phyloP scores from a whole-genome alignment of 2,329 filamentous ascomycete species.

The Xylaria sp. region DNA sequence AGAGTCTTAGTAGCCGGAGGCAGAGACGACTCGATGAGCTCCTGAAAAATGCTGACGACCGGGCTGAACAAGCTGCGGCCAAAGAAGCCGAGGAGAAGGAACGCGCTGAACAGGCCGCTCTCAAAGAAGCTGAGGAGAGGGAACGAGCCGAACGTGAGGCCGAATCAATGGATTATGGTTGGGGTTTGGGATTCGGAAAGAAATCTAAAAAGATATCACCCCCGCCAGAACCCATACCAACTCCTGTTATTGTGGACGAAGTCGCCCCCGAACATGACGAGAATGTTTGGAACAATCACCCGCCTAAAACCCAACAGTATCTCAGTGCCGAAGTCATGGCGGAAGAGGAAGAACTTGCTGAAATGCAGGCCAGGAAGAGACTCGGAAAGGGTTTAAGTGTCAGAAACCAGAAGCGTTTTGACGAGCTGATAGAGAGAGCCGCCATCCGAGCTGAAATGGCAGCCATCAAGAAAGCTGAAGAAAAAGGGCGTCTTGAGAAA shows the following conservation, averaged over 20 bases:
- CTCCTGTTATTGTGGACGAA: constrained; percentile 39
- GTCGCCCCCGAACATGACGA: constrained; percentile 32
- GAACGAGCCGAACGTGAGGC: constrained; percentile 21
- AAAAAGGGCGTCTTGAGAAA: neutral
- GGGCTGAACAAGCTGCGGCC: constrained; percentile 25
- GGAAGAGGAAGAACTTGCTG: constrained; percentile 32
- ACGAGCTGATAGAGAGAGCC: constrained; percentile 32
- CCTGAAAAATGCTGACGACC: constrained; percentile 30
- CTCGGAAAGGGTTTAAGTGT: constrained; percentile 26
- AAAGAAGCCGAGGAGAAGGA: neutral
- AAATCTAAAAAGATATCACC: constrained; percentile 40
- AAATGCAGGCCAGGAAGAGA: constrained; percentile 26
- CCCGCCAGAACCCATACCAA: constrained; percentile 45
- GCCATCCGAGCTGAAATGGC: constrained; percentile 31
- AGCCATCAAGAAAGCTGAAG: constrained; percentile 31
- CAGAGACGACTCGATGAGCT: constrained; percentile 34
- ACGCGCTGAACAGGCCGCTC: neutral
- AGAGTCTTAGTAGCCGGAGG: constrained; percentile 29
- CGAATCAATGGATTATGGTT: constrained; percentile 27
- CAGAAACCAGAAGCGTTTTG: constrained; percentile 30
- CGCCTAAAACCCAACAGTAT: constrained; percentile 35
- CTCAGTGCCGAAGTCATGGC: constrained; percentile 36
- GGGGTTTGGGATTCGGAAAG: constrained; percentile 39
- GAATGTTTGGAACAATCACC: constrained; percentile 30
- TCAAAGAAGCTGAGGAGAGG: constrained; percentile 33